Base-by-base conservation (phyloP, 2,329 filamentous ascomycete species). In the Epichloe aotearoae region DNA sequence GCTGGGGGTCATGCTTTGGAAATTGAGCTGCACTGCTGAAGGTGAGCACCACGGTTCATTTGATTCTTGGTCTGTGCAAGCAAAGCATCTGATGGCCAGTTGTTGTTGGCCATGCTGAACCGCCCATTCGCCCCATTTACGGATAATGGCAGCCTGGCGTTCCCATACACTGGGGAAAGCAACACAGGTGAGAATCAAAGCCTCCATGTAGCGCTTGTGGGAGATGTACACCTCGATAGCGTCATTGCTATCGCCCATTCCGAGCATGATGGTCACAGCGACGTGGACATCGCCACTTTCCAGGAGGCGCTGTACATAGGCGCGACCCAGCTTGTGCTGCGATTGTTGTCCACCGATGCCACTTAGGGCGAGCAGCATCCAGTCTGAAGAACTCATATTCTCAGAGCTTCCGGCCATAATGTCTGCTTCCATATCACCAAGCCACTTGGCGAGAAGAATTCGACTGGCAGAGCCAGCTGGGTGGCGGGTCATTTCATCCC, bases 191-290 rank as follows among this genome's bases (percentile, higher is more conserved):
- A 98, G 75, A 14, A 98, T 78, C 34, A 97, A 75, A 2, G 93
- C 91, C 68, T 98, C 93, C 84, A 98, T 86, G 64, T 84, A 95
- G 60, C 84, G 83, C 65, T 84, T 88, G 56, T 93, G 88, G 11
- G 90, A 95, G 34, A 95, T 81, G 60, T 98, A 98, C 33, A 96
- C 85, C 66, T 98, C 93, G 53, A 98, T 90, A 1, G 93, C 93
- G 64, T 98, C 91, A 56, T 94, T 91, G 58, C 87, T 76, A 62
- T 97, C 91, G 2, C 90, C 90, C 67, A 98, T 82, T 14, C 90
- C 89, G 36, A 98, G 81, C 66, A 98, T 81, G 55, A 97, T 91
- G 0, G 91, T 91, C 17, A 89, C 90, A 5, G 93, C 89, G 1
- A 88, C 88, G 62, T 98, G 90, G 2, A 96, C 74, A 59, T 98